Evolutionary conservation across 2,329 filamentous ascomycete species (phyloP).

Genomic region (Myotisia sp.): DNA sequence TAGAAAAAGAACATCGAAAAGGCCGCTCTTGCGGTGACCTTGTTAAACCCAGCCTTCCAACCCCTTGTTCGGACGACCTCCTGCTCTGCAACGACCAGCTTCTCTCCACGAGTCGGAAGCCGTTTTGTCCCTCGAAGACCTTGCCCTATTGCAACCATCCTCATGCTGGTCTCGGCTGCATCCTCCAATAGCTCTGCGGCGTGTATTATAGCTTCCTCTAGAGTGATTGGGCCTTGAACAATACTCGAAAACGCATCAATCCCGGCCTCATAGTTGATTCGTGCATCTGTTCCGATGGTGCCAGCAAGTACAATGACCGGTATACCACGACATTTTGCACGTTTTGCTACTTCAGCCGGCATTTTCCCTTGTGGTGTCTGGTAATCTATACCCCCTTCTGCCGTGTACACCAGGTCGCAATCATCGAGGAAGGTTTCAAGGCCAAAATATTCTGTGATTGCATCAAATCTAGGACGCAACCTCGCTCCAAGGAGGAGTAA

Average conservation of each 20-base stretch:
- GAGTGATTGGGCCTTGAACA: conserved; percentile 16
- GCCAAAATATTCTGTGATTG: conserved; percentile 39
- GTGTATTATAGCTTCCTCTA: conserved; percentile 19
- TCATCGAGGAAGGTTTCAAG: conserved; percentile 34
- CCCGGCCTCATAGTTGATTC: conserved; percentile 21
- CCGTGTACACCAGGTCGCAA: conserved; percentile 40
- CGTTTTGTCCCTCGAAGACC: no score
- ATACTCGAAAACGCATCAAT: conserved; percentile 23
- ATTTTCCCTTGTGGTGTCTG: conserved; percentile 41
- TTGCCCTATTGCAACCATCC: conserved; percentile 17
- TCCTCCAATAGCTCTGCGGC: conserved; percentile 17
- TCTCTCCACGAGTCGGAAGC: no score
- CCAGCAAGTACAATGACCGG: conserved; percentile 35
- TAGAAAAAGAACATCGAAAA: no score
- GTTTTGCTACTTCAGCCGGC: conserved; percentile 38
- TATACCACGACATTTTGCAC: conserved; percentile 33
- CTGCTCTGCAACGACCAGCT: no score
- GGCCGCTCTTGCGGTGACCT: no score
- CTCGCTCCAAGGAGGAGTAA: conserved; percentile 35
- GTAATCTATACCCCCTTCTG: conserved; percentile 39
- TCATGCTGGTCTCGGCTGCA: conserved; percentile 20
- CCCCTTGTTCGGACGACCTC: no score
- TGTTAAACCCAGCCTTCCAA: no score
- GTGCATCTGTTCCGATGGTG: conserved; percentile 27
- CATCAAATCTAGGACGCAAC: conserved; percentile 36